A percentile compares a stretch with the other conserved stretches of the same genome.
Conservation (phyloP, 768 basidiomycete genomes). For the Lentinula lateritia region DNA sequence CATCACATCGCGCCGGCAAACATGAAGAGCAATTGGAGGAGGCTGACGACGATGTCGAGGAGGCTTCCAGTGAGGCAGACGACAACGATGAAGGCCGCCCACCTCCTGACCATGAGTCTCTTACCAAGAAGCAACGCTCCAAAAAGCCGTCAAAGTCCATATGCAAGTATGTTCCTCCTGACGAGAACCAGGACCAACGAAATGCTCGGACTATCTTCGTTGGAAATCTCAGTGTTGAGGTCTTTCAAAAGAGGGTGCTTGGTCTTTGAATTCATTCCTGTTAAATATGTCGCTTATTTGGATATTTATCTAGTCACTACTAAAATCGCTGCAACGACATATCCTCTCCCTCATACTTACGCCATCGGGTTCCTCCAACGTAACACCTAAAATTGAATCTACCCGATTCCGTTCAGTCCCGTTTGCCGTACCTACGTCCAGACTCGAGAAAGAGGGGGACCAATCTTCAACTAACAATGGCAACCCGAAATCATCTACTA, state of each 20-base stretch:
- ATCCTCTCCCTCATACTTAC: slow-evolving; percentile 65
- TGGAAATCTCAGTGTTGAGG: slow-evolving; percentile 78
- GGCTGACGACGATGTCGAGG: not conserved
- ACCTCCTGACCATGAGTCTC: slow-evolving; percentile 60
- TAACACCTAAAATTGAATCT: slow-evolving; percentile 69
- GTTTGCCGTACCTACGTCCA: slow-evolving; percentile 77
- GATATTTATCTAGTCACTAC: slow-evolving; percentile 45
- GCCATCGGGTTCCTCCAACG: slow-evolving; percentile 23
- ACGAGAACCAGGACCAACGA: slow-evolving; percentile 68
- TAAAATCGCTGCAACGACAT: slow-evolving; percentile 74
- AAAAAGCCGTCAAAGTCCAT: slow-evolving; percentile 18
- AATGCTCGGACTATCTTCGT: slow-evolving; percentile 88
- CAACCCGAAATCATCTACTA: slow-evolving; percentile 23
- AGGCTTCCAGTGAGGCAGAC: slow-evolving; percentile 5
- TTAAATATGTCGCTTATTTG: not conserved
- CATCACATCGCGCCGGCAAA: slow-evolving; percentile 7
- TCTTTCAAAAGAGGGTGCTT: slow-evolving; percentile 72
- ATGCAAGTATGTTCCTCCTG: slow-evolving; percentile 50
- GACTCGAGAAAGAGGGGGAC: slow-evolving; percentile 41
- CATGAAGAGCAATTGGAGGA: not conserved
- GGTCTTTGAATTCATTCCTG: not conserved
- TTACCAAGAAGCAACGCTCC: slow-evolving; percentile 30
- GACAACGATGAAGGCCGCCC: slow-evolving; percentile 29
- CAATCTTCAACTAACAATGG: slow-evolving; percentile 24
- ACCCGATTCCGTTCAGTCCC: slow-evolving; percentile 91